A percentile compares a stretch with the other conserved stretches of the same genome.
Conservation (phyloP, 2,329 filamentous ascomycete species). For the Xylariales sp. region DNA sequence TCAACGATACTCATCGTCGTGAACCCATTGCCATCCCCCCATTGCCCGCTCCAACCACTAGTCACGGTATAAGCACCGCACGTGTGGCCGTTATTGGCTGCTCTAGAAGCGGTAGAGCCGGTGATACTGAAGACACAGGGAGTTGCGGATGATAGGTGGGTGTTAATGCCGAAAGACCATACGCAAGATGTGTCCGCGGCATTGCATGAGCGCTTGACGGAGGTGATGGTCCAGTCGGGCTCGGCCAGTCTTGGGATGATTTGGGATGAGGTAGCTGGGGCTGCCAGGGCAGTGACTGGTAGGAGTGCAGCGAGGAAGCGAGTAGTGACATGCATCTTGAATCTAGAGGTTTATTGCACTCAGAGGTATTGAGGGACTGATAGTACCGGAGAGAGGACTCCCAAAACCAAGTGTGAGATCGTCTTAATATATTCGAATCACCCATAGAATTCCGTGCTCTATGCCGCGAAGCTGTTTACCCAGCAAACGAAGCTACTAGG, state of each 20-base stretch:
- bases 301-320: conserved; percentile 6
- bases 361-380: too few species aligned
- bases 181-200: conserved; percentile 30
- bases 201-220: conserved; percentile 34
- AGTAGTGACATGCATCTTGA: conserved; percentile 8
- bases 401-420: too few species aligned
- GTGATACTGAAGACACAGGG: conserved; percentile 35
- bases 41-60: conserved; percentile 52
- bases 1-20: conserved; percentile 49
- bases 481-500: too few species aligned
- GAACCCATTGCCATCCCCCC: conserved; percentile 48
- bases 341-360: too few species aligned
- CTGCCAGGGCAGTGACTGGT: conserved; percentile 7
- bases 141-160: conserved; percentile 23
- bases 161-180: conserved; percentile 38
- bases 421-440: too few species aligned
- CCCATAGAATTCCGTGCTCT: too few species aligned
- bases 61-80: conserved; percentile 50
- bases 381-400: too few species aligned
- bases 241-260: not conserved
- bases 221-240: conserved; percentile 35
- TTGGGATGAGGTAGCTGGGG: not conserved
- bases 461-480: too few species aligned
- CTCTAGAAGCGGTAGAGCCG: conserved; percentile 26
- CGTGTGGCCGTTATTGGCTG: conserved; percentile 29